phyloP scores from a whole-genome alignment of 2,329 filamentous ascomycete species.

The Diplocarpon rosae region DNA sequence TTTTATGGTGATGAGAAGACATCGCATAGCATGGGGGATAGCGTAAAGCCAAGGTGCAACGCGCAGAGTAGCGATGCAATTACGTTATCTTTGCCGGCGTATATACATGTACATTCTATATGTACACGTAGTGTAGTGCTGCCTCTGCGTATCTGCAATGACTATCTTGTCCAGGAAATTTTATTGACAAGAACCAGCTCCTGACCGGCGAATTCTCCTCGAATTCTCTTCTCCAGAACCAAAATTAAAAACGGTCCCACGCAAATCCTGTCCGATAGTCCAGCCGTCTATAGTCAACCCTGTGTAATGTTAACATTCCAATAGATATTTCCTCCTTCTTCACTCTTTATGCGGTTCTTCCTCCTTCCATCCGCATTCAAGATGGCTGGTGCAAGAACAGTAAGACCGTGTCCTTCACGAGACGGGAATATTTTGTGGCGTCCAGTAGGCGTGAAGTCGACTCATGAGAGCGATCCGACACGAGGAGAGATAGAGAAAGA shows the following conservation, averaged over 20 bases:
- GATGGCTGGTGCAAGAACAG: neutral
- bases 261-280: neutral
- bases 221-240: neutral
- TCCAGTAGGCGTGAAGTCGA: neutral
- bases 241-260: neutral
- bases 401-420: neutral
- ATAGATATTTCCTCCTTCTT: neutral
- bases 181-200: too few species aligned
- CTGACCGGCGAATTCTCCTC: too few species aligned
- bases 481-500: neutral
- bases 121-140: too few species aligned
- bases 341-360: neutral
- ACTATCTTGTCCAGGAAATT: neutral
- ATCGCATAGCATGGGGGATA: too few species aligned
- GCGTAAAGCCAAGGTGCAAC: too few species aligned
- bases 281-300: slow-evolving; percentile 7
- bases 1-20: too few species aligned
- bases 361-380: neutral
- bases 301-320: slow-evolving; percentile 1
- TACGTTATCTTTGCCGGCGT: too few species aligned
- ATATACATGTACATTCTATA: too few species aligned
- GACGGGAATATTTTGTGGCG: neutral
- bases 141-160: too few species aligned
- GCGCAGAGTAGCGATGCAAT: too few species aligned
- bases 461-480: neutral